Percentiles rank a stretch among this genome's conserved stretches.
phyloP scores from a whole-genome alignment of 495 filamentous ascomycete genomes.

The Podospora sp. region DNA sequence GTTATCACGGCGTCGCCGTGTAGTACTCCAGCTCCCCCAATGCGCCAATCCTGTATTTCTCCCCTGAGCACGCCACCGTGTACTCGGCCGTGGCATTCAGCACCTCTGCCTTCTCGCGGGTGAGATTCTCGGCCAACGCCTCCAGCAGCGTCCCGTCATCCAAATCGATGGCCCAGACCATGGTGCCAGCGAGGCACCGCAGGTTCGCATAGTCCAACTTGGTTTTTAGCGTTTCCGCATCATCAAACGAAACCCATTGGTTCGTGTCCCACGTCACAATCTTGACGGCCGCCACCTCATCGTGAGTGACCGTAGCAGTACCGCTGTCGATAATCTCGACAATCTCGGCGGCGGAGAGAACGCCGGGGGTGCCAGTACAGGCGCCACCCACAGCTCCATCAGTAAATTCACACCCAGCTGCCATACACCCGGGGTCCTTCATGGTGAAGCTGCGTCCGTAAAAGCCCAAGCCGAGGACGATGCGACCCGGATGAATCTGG shows the following conservation, averaged over 20 bases:
- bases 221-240: constrained; percentile 40
- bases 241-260: constrained; percentile 52
- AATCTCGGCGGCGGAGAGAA: constrained; percentile 44
- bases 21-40: too few species aligned
- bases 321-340: constrained; percentile 29
- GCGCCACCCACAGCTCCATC: constrained; percentile 29
- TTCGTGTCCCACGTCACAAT: constrained; percentile 39
- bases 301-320: constrained; percentile 13
- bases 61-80: too few species aligned
- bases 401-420: constrained; percentile 31
- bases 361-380: constrained; percentile 40
- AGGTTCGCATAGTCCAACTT: constrained; percentile 45
- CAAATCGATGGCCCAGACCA: too few species aligned
- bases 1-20: too few species aligned
- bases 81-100: too few species aligned
- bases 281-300: constrained; percentile 35
- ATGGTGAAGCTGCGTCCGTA: constrained; percentile 47
- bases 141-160: too few species aligned
- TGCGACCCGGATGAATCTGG: constrained; percentile 43
- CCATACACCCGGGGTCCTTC: constrained; percentile 21
- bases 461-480: constrained; percentile 52
- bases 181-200: too few species aligned
- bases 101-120: too few species aligned
- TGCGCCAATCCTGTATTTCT: too few species aligned
- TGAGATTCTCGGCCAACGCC: too few species aligned